phyloP scores from a whole-genome alignment of 2,329 filamentous ascomycete genomes.

The Cercospora berteroae region DNA sequence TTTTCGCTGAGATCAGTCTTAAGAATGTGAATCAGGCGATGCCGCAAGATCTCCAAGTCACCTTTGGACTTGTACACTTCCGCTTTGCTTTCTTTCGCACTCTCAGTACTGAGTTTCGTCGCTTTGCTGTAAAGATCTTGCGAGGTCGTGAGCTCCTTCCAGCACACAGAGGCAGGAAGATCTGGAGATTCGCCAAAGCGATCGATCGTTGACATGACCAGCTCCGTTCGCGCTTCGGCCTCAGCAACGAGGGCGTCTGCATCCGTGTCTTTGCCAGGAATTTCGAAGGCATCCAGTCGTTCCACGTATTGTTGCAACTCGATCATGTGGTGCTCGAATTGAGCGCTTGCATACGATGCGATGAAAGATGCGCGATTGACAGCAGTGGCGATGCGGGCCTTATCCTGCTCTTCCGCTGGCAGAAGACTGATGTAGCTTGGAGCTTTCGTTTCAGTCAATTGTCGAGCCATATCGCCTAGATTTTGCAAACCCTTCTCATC shows the following conservation, averaged over 20 bases:
- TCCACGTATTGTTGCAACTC: slow-evolving; percentile 55
- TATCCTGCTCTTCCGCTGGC: slow-evolving; percentile 27
- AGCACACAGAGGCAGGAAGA: slow-evolving; percentile 40
- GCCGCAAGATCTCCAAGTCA: slow-evolving; percentile 56
- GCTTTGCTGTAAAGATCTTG: slow-evolving; percentile 52
- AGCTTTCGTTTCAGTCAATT: slow-evolving; percentile 55
- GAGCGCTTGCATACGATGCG: slow-evolving; percentile 55
- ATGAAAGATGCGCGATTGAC: slow-evolving; percentile 58
- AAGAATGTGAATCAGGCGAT: slow-evolving; percentile 45
- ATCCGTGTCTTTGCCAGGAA: slow-evolving; percentile 48
- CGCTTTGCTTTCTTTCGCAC: slow-evolving; percentile 46
- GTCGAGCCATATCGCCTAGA: slow-evolving; percentile 59
- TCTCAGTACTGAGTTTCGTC: slow-evolving; percentile 47
- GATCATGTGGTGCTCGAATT: slow-evolving; percentile 53
- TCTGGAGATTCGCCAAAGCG: slow-evolving; percentile 26
- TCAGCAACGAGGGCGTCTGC: slow-evolving; percentile 53
- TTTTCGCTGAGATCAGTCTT: slow-evolving; percentile 42
- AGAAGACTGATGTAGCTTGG: slow-evolving; percentile 50
- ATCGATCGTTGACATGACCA: slow-evolving; percentile 32
- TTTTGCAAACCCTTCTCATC: slow-evolving; percentile 47
- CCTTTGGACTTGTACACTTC: slow-evolving; percentile 54
- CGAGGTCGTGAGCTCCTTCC: slow-evolving; percentile 54
- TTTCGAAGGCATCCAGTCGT: slow-evolving; percentile 37
- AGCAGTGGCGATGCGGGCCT: slow-evolving; percentile 43
- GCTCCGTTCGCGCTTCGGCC: slow-evolving; percentile 32